phyloP scores from a whole-genome alignment of 2,329 filamentous ascomycete genomes.

The Clathrospora elynae region DNA sequence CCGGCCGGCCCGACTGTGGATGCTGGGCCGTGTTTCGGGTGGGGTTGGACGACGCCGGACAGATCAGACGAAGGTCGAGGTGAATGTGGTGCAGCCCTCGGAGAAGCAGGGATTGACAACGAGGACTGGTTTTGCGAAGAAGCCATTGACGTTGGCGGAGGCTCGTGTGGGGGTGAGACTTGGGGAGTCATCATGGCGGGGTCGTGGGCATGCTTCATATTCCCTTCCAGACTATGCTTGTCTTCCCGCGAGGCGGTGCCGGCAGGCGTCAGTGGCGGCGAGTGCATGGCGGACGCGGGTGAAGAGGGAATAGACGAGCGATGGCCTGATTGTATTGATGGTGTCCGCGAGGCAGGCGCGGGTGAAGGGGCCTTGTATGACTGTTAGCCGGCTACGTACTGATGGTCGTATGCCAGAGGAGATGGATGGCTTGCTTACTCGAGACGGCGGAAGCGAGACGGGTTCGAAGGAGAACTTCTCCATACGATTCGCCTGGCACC shows the following conservation, averaged over 20 bases:
- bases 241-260: slow-evolving; percentile 69
- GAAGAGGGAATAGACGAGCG: slow-evolving; percentile 64
- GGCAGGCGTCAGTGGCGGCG: slow-evolving; percentile 86
- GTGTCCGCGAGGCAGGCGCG: slow-evolving; percentile 51
- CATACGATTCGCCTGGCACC: slow-evolving; percentile 81
- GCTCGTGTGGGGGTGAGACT: slow-evolving; percentile 60
- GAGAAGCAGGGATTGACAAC: slow-evolving; percentile 35
- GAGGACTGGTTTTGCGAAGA: slow-evolving; percentile 31
- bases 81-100: slow-evolving; percentile 41
- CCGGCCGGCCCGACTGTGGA: slow-evolving; percentile 63
- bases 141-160: slow-evolving; percentile 55
- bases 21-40: slow-evolving; percentile 56
- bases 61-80: slow-evolving; percentile 53
- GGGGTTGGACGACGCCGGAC: slow-evolving; percentile 50
- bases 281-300: slow-evolving; percentile 73
- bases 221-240: slow-evolving; percentile 44
- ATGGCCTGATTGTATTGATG: slow-evolving; percentile 56
- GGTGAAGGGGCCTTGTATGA: slow-evolving; percentile 56
- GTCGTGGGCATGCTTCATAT: slow-evolving; percentile 47
- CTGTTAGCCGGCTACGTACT: slow-evolving; percentile 33
- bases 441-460: slow-evolving; percentile 81
- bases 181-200: slow-evolving; percentile 62
- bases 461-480: slow-evolving; percentile 89
- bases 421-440: slow-evolving; percentile 63
- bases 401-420: slow-evolving; percentile 2